phyloP scores from a whole-genome alignment of 306 rosid species.

The Vicia sativa region DNA sequence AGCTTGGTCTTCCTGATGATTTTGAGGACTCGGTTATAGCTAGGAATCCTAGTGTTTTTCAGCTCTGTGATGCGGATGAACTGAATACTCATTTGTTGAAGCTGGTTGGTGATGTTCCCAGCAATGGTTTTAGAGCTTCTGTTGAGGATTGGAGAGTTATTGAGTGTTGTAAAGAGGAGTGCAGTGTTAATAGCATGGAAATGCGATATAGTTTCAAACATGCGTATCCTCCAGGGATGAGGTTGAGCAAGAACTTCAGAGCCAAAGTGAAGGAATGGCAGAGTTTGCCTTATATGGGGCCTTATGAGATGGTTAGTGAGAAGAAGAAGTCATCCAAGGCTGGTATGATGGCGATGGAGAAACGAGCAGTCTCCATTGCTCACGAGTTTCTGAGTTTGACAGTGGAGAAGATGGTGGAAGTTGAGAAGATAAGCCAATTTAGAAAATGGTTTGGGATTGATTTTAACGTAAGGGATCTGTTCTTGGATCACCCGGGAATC shows the following conservation, averaged over 20 bases:
- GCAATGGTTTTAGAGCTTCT: conserved; percentile 51
- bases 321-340: conserved; percentile 55
- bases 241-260: conserved; percentile 64
- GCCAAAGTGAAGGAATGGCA: conserved; percentile 95
- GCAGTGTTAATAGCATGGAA: conserved; percentile 58
- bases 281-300: conserved; percentile 71
- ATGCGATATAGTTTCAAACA: conserved; percentile 68
- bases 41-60: conserved; percentile 60
- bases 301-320: conserved; percentile 61
- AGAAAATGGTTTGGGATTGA: conserved; percentile 68
- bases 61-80: conserved; percentile 69
- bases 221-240: conserved; percentile 85
- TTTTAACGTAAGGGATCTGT: conserved; percentile 71
- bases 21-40: conserved; percentile 79
- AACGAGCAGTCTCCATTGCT: conserved; percentile 75
- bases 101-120: conserved; percentile 51
- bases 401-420: conserved; percentile 93
- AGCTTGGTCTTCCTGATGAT: conserved; percentile 92
- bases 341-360: conserved; percentile 61
- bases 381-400: conserved; percentile 90
- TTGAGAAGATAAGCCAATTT: conserved; percentile 73
- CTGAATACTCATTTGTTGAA: conserved; percentile 77
- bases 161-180: conserved; percentile 73
- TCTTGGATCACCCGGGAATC: conserved; percentile 84
- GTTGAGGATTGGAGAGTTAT: conserved; percentile 85